These are phyloP conservation scores for Barnettozyma vustinii DNA, from an alignment of 805 yeast genomes.

Conservation along the genomic window DNA sequence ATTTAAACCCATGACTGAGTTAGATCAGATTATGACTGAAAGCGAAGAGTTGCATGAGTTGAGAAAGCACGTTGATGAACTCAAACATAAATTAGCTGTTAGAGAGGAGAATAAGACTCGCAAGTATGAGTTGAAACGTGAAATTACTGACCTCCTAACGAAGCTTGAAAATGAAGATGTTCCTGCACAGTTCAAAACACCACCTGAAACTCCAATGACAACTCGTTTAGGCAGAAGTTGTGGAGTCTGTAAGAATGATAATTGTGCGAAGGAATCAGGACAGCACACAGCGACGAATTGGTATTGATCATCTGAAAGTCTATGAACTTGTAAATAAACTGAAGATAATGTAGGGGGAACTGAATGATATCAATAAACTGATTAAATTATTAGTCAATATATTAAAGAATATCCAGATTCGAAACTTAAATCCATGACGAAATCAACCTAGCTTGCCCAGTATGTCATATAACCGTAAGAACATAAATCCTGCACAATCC, in stretches of 20 bases:
- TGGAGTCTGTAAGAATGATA: neutral
- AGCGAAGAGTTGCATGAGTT: slow-evolving; percentile 30
- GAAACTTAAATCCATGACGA: too few species aligned
- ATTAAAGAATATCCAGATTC: too few species aligned
- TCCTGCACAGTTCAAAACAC: slow-evolving; percentile 5
- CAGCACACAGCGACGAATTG: neutral
- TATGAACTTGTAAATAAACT: too few species aligned
- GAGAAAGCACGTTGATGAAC: slow-evolving; percentile 28
- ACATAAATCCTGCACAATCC: neutral
- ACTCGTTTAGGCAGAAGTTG: neutral
- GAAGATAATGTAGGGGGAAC: too few species aligned
- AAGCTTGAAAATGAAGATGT: slow-evolving; percentile 6
- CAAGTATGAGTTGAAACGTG: slow-evolving; percentile 26
- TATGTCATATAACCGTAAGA: too few species aligned
- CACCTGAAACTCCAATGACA: slow-evolving; percentile 1
- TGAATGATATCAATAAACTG: too few species aligned
- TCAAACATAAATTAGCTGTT: slow-evolving; percentile 27
- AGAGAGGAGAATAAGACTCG: slow-evolving; percentile 32
- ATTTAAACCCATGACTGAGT: slow-evolving; percentile 20
- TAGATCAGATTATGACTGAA: slow-evolving; percentile 30
- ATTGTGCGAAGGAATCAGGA: neutral
- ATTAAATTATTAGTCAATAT: too few species aligned
- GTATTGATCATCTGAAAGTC: neutral
- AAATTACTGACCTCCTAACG: neutral
- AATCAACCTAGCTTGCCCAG: too few species aligned